These are phyloP conservation scores for Fraxinus nigra DNA, from an alignment of 305 asterid genomes.

Conservation along the genomic window DNA sequence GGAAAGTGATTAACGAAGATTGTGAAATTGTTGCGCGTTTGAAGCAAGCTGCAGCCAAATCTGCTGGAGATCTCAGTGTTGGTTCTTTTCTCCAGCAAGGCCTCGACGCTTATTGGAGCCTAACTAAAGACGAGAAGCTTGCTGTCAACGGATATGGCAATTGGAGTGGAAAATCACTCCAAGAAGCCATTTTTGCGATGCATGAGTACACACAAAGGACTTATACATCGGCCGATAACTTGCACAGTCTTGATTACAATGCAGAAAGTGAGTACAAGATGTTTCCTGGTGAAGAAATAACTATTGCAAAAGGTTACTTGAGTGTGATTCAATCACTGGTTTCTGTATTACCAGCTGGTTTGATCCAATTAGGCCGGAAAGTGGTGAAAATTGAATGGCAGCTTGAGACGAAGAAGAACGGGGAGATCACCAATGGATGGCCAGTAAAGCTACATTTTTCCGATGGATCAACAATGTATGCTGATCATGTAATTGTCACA, in stretches of 20 bases:
- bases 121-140: slow-evolving; percentile 16
- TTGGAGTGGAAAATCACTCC: slow-evolving; percentile 47
- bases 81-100: slow-evolving; percentile 66
- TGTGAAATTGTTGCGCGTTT: slow-evolving; percentile 10
- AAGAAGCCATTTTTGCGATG: slow-evolving; percentile 66
- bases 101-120: slow-evolving; percentile 45
- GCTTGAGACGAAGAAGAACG: slow-evolving; percentile 8
- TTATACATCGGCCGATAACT: slow-evolving; percentile 66
- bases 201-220: slow-evolving; percentile 72
- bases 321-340: slow-evolving; percentile 56
- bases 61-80: slow-evolving; percentile 28
- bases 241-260: slow-evolving; percentile 50
- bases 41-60: background rate
- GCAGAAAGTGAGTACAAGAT: slow-evolving; percentile 72
- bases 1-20: slow-evolving; percentile 28
- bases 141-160: slow-evolving; percentile 25
- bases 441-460: slow-evolving; percentile 67
- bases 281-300: slow-evolving; percentile 80
- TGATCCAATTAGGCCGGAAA: slow-evolving; percentile 52
- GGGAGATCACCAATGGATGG: slow-evolving; percentile 19
- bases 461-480: slow-evolving; percentile 60
- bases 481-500: slow-evolving; percentile 79
- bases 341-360: slow-evolving; percentile 58
- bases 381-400: slow-evolving; percentile 70
- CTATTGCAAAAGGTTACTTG: slow-evolving; percentile 68